These are phyloP conservation scores for Cercophora newfieldiana DNA, from an alignment of 495 filamentous ascomycete species.

Conservation along the genomic window DNA sequence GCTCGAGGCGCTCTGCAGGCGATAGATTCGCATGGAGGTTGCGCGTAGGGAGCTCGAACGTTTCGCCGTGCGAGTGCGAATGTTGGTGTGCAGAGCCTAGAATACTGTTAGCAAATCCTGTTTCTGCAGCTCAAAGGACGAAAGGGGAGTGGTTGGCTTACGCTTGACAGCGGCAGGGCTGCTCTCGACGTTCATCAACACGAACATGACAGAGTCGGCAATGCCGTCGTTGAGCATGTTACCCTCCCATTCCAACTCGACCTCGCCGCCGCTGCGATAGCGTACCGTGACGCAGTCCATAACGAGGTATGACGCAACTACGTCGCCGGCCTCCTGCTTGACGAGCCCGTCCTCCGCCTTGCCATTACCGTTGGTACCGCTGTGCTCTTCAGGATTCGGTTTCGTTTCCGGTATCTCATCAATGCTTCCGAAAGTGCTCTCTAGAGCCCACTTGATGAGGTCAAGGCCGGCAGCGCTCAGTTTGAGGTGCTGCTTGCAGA, in stretches of 20 bases:
- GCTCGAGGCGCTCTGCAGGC: constrained; percentile 72
- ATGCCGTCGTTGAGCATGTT: constrained; percentile 98
- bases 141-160: constrained; percentile 43
- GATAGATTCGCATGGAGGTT: constrained; percentile 72
- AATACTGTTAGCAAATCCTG: constrained; percentile 24
- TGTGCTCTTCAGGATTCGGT: constrained; percentile 31
- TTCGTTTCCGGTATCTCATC: constrained; percentile 61
- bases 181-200: constrained; percentile 84
- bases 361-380: constrained; percentile 40
- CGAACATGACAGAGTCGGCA: constrained; percentile 91
- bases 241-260: constrained; percentile 95
- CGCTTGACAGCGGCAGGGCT: constrained; percentile 93
- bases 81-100: constrained; percentile 55
- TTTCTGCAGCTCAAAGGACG: background rate
- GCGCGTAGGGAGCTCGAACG: constrained; percentile 42
- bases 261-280: constrained; percentile 67
- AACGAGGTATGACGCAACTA: constrained; percentile 66
- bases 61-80: constrained; percentile 55
- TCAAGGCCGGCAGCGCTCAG: constrained; percentile 87
- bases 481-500: constrained; percentile 83
- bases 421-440: constrained; percentile 86
- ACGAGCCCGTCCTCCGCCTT: constrained; percentile 51
- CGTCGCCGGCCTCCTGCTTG: constrained; percentile 54
- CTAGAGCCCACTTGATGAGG: constrained; percentile 88
- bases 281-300: constrained; percentile 88